A percentile compares a stretch with the other conserved stretches of the same genome.
phyloP scores from a whole-genome alignment of 23 red algal genomes.

The Gracilaria domingensis region DNA sequence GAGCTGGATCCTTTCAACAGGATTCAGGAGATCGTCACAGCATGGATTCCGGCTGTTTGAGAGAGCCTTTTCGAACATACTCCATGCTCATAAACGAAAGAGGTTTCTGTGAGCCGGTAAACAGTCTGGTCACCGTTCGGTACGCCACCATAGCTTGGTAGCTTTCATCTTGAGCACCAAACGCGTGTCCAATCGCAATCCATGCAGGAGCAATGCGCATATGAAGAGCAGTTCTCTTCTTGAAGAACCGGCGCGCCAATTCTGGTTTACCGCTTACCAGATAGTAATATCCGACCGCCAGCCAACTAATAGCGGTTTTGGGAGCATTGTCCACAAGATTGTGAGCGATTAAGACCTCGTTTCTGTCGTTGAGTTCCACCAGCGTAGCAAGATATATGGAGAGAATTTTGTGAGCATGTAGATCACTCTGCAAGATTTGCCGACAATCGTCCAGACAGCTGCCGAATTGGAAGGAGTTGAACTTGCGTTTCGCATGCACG shows the following conservation, averaged over 20 bases:
- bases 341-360: slow-evolving; percentile 82
- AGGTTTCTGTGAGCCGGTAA: slow-evolving; percentile 66
- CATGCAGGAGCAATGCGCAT: slow-evolving; percentile 71
- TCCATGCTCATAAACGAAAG: slow-evolving; percentile 88
- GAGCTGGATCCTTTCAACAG: slow-evolving; percentile 51
- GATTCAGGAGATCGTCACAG: slow-evolving; percentile 65
- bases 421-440: slow-evolving; percentile 36
- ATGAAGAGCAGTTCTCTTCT: slow-evolving; percentile 85
- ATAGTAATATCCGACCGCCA: slow-evolving; percentile 91
- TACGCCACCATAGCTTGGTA: slow-evolving; percentile 95
- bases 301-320: slow-evolving; percentile 63
- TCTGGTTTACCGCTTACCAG: slow-evolving; percentile 75
- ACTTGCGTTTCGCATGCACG: slow-evolving; percentile 27
- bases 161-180: slow-evolving; percentile 88
- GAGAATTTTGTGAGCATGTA: slow-evolving; percentile 33
- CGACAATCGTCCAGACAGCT: slow-evolving; percentile 27
- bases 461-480: slow-evolving; percentile 34
- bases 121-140: slow-evolving; percentile 83
- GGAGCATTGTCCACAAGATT: slow-evolving; percentile 78
- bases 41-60: slow-evolving; percentile 49
- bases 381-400: slow-evolving; percentile 66
- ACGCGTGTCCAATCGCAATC: slow-evolving; percentile 93
- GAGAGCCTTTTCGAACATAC: slow-evolving; percentile 77
- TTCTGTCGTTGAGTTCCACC: slow-evolving; percentile 57
- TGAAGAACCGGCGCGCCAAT: slow-evolving; percentile 77